A percentile compares a stretch with the other conserved stretches of the same genome.
Conservation (phyloP, 2,329 filamentous ascomycete species). For the Diaporthe eres region DNA sequence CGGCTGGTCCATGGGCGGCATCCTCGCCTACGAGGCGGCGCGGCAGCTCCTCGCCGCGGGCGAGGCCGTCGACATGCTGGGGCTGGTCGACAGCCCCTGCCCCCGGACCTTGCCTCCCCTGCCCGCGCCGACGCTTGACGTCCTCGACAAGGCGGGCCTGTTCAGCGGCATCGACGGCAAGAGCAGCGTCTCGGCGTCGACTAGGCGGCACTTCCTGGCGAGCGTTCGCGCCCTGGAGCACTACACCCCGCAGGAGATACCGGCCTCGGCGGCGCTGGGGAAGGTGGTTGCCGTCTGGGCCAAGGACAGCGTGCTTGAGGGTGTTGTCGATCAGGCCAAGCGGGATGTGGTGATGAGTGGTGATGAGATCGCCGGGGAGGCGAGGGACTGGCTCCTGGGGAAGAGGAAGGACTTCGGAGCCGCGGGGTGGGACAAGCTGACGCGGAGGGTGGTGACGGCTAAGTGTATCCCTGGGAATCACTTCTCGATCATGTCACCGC, state of each 20-base stretch:
- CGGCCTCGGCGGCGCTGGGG: not conserved
- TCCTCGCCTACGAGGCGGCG: constrained; percentile 21
- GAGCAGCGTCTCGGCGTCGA: constrained; percentile 15
- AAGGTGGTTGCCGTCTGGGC: constrained; percentile 18
- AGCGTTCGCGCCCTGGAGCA: constrained; percentile 27
- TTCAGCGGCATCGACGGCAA: constrained; percentile 10
- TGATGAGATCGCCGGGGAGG: constrained; percentile 17
- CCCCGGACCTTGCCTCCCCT: not conserved
- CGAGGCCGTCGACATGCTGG: not conserved
- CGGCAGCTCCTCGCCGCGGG: constrained; percentile 12
- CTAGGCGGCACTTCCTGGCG: constrained; percentile 8
- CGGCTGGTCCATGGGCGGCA: constrained; percentile 28
- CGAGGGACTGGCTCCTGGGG: constrained; percentile 1
- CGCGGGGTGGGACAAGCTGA: constrained; percentile 9
- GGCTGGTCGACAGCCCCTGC: constrained; percentile 19
- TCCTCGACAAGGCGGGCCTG: constrained; percentile 49
- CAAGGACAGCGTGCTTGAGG: constrained; percentile 17
- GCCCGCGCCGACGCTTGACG: constrained; percentile 41
- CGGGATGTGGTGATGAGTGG: constrained; percentile 9
- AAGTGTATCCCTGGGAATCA: not conserved
- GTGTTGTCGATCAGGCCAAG: not conserved
- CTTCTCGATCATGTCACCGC: constrained; percentile 16
- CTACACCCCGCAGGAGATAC: constrained; percentile 9
- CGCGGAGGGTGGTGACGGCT: not conserved
- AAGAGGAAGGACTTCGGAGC: constrained; percentile 24